Conservation (phyloP, 1,139 yeast genomes). For the Hemisphaericaspora subhashii region DNA sequence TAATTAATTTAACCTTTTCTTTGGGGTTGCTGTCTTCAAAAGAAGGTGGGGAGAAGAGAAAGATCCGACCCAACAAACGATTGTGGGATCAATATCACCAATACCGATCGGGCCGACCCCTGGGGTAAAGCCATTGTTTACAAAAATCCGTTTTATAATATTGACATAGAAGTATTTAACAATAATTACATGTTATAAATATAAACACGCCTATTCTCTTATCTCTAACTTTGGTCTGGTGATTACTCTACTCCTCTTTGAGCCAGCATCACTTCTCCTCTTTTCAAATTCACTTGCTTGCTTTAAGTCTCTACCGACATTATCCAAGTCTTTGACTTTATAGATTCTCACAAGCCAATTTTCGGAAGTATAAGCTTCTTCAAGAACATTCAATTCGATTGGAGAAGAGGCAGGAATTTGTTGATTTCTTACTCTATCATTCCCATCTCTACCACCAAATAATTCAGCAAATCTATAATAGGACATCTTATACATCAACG, state of each 20-base stretch:
- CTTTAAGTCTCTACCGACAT: conserved; percentile 73
- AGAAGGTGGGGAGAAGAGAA: too few species aligned
- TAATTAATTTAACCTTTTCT: background rate
- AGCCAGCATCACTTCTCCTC: conserved; percentile 13
- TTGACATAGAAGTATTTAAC: background rate
- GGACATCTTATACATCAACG: conserved; percentile 93
- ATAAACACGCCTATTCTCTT: conserved; percentile 31
- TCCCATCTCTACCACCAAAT: conserved; percentile 64
- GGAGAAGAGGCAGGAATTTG: conserved; percentile 55
- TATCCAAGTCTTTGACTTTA: conserved; percentile 88
- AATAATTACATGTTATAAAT: background rate
- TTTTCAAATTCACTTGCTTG: conserved; percentile 48
- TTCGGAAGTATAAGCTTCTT: conserved; percentile 93
- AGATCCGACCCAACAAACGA: too few species aligned
- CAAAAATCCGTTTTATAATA: background rate
- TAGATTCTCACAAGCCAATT: conserved; percentile 97
- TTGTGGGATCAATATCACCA: too few species aligned
- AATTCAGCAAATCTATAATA: conserved; percentile 83
- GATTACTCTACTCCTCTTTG: conserved; percentile 46
- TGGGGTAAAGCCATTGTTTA: background rate
- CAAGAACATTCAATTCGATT: conserved; percentile 72
- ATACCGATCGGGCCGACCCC: too few species aligned
- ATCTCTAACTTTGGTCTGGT: conserved; percentile 57
- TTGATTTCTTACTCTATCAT: conserved; percentile 90
- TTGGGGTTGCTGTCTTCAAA: too few species aligned